Base-by-base conservation (phyloP, 2,329 filamentous ascomycete genomes). In the Colletotrichum sublineola region DNA sequence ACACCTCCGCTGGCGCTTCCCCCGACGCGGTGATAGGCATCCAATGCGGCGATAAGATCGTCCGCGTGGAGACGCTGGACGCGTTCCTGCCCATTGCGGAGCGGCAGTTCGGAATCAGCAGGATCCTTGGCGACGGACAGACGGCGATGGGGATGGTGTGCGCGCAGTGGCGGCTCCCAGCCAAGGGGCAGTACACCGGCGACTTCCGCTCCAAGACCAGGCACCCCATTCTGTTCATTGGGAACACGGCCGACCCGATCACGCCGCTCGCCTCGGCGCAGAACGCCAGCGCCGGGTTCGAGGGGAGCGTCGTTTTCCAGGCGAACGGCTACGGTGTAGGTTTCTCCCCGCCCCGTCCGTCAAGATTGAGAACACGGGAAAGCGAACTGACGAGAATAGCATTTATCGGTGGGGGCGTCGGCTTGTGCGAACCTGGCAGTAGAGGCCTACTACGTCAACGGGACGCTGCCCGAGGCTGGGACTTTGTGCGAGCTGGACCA, bases 141-240 rank as follows among this genome's bases (percentile, higher is more conserved):
- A 71, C 74, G 0, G 2, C 2, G 9, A 3, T 75, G 4, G 61
- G 74, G 36, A 74, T 80, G 61, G 57, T 66, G 1, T 85, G 84
- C 74, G 79, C 79, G 1, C 80, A 80, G 72, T 86, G 83, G 84
- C 77, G 74, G 31, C 69, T 83, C 11, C 76, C 79, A 5, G 80
- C 83, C 14, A 81, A 80, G 57, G 82, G 83, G 74, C 75, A 77
- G 20, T 82, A 81, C 57, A 74, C 66, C 1, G 80, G 78, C 0
- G 77, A 79, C 58, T 82, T 83, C 60, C 68, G 68, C 20, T 24
- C 24, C 24, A 24, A 24, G 24, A 24, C 24, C 24, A 24, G 24
- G 24, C 24, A 24, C 24, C 24, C 24, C 24, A 24, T 24, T 24
- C 24, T 24, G 24, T 24, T 24, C 24, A 24, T 24, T 24, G 24